Conservation (phyloP, 2,329 filamentous ascomycete species). For the Fusarium sp. region DNA sequence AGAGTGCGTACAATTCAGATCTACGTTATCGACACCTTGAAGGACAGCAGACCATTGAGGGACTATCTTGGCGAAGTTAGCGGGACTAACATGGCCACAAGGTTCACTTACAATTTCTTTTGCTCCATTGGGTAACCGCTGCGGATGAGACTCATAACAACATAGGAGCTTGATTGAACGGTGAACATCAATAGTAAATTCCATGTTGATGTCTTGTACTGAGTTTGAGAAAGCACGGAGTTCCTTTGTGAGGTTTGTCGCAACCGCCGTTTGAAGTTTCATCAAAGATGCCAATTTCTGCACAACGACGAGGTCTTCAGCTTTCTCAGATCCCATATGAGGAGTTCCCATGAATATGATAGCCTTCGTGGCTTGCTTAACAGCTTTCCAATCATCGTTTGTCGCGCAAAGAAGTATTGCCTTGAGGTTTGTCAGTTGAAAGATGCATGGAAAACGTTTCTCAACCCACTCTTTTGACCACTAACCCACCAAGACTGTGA, state of each 20-base stretch:
- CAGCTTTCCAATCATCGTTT: conserved; percentile 30
- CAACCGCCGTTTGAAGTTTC: conserved; percentile 24
- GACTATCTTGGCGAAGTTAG: conserved; percentile 28
- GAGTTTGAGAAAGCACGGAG: conserved; percentile 31
- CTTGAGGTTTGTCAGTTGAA: background rate
- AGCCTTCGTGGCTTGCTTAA: conserved; percentile 32
- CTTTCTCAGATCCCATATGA: conserved; percentile 37
- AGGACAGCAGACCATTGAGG: conserved; percentile 37
- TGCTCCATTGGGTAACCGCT: conserved; percentile 25
- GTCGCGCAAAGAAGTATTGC: conserved; percentile 33
- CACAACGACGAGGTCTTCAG: conserved; percentile 31
- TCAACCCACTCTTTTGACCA: conserved; percentile 30
- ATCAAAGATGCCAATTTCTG: conserved; percentile 34
- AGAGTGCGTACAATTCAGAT: conserved; percentile 37
- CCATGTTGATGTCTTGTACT: conserved; percentile 38
- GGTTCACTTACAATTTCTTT: conserved; percentile 27
- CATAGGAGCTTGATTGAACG: conserved; percentile 35
- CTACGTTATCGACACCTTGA: conserved; percentile 33
- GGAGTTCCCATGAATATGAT: conserved; percentile 39
- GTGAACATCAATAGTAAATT: conserved; percentile 37
- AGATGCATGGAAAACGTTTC: conserved; percentile 20
- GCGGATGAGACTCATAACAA: conserved; percentile 36
- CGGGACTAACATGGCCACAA: background rate
- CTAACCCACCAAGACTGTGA: conserved; percentile 33
- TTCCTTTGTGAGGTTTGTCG: conserved; percentile 35